Conservation (phyloP, 2,329 filamentous ascomycete species). For the Penicillium janthinellum region DNA sequence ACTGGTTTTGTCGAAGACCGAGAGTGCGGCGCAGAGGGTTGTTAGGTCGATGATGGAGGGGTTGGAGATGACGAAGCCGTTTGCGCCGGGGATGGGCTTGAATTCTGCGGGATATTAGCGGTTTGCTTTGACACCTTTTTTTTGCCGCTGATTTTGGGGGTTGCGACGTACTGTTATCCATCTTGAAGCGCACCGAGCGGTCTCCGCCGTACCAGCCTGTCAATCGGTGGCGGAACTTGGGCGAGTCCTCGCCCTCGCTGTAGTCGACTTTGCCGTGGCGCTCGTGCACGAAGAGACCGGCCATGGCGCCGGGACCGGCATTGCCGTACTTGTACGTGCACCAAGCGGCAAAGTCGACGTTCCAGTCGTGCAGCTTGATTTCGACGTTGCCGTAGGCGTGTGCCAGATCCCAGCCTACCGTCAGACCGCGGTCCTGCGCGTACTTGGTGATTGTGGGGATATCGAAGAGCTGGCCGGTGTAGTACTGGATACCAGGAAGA, state of each 20-base stretch:
- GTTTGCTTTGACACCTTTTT: not conserved
- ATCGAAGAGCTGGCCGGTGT: slow-evolving; percentile 84
- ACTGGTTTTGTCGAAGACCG: slow-evolving; percentile 70
- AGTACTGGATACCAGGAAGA: slow-evolving; percentile 86
- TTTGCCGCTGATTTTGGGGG: not conserved
- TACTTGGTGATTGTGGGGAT: slow-evolving; percentile 75
- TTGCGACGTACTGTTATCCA: slow-evolving; percentile 62
- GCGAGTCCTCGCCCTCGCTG: slow-evolving; percentile 43
- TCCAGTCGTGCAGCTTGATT: slow-evolving; percentile 78
- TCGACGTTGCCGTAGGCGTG: slow-evolving; percentile 83
- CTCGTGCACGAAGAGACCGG: slow-evolving; percentile 76
- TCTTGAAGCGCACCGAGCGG: slow-evolving; percentile 73
- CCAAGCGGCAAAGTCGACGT: slow-evolving; percentile 88
- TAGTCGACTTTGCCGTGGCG: slow-evolving; percentile 58
- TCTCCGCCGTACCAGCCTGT: slow-evolving; percentile 84
- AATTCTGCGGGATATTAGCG: slow-evolving; percentile 53
- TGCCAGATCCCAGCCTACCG: slow-evolving; percentile 83
- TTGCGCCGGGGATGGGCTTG: slow-evolving; percentile 73
- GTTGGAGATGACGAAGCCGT: slow-evolving; percentile 79
- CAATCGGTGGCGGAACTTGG: slow-evolving; percentile 65
- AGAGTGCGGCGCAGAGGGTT: slow-evolving; percentile 68
- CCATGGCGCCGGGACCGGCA: slow-evolving; percentile 77
- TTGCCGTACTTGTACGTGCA: slow-evolving; percentile 96
- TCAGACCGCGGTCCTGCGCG: slow-evolving; percentile 68
- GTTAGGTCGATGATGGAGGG: slow-evolving; percentile 76